These are phyloP conservation scores for Corylus avellana DNA, from an alignment of 306 rosid genomes.

Conservation along the genomic window DNA sequence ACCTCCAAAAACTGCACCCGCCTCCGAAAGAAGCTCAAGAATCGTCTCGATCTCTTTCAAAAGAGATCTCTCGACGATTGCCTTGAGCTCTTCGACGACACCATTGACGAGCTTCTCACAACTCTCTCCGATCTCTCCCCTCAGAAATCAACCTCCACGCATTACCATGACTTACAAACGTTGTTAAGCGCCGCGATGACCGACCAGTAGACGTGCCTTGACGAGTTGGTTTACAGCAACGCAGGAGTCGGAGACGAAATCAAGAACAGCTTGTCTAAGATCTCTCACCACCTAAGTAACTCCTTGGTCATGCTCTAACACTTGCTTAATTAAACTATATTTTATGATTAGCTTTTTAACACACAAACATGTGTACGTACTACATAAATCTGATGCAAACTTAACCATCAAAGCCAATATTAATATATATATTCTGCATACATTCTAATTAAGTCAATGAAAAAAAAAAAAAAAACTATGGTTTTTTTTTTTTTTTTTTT, in stretches of 20 bases:
- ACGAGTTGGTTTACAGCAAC: constrained; percentile 53
- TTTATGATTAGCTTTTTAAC: no score
- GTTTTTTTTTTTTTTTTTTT: no score
- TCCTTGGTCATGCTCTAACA: constrained; percentile 52
- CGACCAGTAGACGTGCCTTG: constrained; percentile 76
- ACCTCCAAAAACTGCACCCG: constrained; percentile 54
- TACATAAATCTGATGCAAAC: no score
- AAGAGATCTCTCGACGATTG: constrained; percentile 76
- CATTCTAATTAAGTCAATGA: no score
- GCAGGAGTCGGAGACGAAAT: constrained; percentile 36
- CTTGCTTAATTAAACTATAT: no score
- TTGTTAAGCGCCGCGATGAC: constrained; percentile 84
- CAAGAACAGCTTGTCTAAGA: constrained; percentile 34
- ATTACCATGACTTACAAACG: constrained; percentile 48
- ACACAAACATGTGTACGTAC: no score
- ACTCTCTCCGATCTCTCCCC: constrained; percentile 44
- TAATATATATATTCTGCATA: no score
- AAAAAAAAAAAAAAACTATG: no score
- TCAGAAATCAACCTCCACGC: constrained; percentile 11
- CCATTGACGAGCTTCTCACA: constrained; percentile 46
- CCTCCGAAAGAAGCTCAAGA: constrained; percentile 24
- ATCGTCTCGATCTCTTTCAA: constrained; percentile 23
- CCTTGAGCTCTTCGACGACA: constrained; percentile 52
- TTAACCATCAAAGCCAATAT: no score
- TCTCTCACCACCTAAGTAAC: constrained; percentile 63